These are phyloP conservation scores for Verticillium klebahnii DNA, from an alignment of 2,329 filamentous ascomycete species.

Conservation along the genomic window DNA sequence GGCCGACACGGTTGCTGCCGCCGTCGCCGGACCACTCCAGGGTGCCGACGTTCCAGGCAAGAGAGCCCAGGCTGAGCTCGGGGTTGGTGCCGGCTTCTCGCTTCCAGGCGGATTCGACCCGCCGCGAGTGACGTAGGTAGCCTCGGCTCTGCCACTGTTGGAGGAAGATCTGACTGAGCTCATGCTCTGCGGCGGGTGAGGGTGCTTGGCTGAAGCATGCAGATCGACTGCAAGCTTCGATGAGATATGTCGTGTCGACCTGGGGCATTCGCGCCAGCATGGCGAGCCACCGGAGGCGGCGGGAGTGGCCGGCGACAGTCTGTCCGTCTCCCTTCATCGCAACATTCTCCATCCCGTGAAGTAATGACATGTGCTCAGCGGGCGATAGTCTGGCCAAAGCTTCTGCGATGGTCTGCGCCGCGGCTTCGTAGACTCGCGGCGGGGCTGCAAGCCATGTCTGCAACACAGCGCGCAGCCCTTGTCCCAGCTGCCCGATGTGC, in stretches of 20 bases:
- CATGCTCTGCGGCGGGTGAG: conserved; percentile 4
- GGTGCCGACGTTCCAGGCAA: conserved; percentile 1
- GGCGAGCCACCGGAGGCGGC: conserved; percentile 12
- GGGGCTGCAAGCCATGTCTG: conserved; percentile 5
- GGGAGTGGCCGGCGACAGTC: neutral
- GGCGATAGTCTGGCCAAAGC: neutral
- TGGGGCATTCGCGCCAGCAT: conserved; percentile 14
- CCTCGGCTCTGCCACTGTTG: conserved; percentile 16
- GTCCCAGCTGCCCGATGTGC: conserved; percentile 3
- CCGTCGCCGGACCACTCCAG: neutral
- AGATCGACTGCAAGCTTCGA: conserved; percentile 11
- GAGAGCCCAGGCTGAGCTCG: conserved; percentile 3
- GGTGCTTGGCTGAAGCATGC: conserved; percentile 4
- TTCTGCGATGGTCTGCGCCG: neutral
- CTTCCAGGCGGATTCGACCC: neutral
- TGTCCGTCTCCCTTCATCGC: neutral
- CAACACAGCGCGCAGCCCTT: conserved; percentile 8
- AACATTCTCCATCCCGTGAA: neutral
- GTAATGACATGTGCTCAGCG: conserved; percentile 1
- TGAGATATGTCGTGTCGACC: conserved; percentile 9
- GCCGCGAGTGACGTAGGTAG: neutral
- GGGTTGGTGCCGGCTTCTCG: neutral
- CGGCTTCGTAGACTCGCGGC: neutral
- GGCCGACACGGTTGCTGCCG: neutral
- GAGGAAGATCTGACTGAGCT: conserved; percentile 14